phyloP scores from a whole-genome alignment of 2,329 filamentous ascomycete species.

The Apiospora aurea region DNA sequence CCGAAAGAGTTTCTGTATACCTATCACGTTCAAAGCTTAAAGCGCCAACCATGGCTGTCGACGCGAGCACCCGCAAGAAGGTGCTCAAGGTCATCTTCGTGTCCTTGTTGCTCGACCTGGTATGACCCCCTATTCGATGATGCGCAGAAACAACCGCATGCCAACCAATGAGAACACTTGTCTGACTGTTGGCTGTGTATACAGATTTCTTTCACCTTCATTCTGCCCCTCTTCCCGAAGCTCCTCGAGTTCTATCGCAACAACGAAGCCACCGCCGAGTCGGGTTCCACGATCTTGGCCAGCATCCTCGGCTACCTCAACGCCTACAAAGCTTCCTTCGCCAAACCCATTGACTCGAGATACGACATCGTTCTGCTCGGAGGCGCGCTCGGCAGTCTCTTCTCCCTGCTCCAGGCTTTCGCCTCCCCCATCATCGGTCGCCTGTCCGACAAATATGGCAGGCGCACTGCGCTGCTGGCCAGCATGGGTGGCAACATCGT shows the following conservation, averaged over 20 bases:
- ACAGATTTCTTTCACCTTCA: constrained; percentile 98
- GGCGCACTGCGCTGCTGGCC: constrained; percentile 83
- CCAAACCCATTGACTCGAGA: constrained; percentile 89
- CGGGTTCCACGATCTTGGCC: constrained; percentile 69
- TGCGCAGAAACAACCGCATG: background rate
- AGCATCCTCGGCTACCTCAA: constrained; percentile 85
- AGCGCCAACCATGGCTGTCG: constrained; percentile 30
- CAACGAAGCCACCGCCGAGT: constrained; percentile 66
- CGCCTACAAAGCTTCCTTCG: constrained; percentile 92
- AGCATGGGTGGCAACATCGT: constrained; percentile 94
- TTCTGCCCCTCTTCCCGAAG: constrained; percentile 93
- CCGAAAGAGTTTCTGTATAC: background rate
- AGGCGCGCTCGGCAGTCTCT: constrained; percentile 90
- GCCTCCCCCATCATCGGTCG: constrained; percentile 90
- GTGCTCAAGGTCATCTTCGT: constrained; percentile 89
- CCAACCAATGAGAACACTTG: background rate
- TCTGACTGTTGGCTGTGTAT: background rate
- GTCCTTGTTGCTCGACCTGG: constrained; percentile 88
- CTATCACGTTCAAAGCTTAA: background rate
- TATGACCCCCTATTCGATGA: constrained; percentile 51
- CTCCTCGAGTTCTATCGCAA: constrained; percentile 96
- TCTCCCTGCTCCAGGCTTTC: constrained; percentile 88
- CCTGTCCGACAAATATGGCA: constrained; percentile 87
- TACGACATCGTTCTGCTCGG: constrained; percentile 97
- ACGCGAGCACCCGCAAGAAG: constrained; percentile 67